These are phyloP conservation scores for Metschnikowia gelsemii DNA, from an alignment of 805 yeast species.

Conservation along the genomic window DNA sequence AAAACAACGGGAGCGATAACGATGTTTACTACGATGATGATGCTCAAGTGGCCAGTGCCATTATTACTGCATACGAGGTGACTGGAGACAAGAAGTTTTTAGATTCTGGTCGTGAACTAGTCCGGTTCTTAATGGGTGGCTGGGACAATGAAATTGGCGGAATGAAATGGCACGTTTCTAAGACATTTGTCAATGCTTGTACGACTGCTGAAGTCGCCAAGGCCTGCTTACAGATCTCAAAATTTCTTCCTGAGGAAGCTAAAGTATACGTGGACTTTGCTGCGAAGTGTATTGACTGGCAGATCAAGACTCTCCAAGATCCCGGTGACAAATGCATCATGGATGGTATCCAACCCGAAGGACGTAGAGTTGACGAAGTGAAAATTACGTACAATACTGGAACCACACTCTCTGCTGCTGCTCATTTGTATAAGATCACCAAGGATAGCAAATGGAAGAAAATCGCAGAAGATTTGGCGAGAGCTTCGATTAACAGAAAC, in stretches of 20 bases:
- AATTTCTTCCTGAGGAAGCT: slow-evolving; percentile 49
- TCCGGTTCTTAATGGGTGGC: slow-evolving; percentile 63
- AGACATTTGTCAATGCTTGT: slow-evolving; percentile 61
- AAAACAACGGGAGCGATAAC: slow-evolving; percentile 53
- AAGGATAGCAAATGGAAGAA: slow-evolving; percentile 83
- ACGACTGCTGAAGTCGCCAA: slow-evolving; percentile 68
- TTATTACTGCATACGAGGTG: slow-evolving; percentile 66
- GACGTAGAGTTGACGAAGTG: slow-evolving; percentile 43
- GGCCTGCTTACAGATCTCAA: slow-evolving; percentile 57
- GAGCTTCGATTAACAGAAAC: slow-evolving; percentile 57
- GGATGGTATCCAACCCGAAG: slow-evolving; percentile 58
- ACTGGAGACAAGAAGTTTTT: slow-evolving; percentile 54
- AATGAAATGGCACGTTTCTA: slow-evolving; percentile 62
- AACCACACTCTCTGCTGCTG: slow-evolving; percentile 56
- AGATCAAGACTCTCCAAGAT: slow-evolving; percentile 51
- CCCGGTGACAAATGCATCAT: slow-evolving; percentile 52
- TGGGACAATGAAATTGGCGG: slow-evolving; percentile 61
- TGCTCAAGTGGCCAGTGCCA: slow-evolving; percentile 68
- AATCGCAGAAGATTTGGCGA: slow-evolving; percentile 49
- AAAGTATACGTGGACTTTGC: slow-evolving; percentile 55
- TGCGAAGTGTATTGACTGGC: slow-evolving; percentile 58
- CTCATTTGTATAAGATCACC: slow-evolving; percentile 92
- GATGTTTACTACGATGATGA: slow-evolving; percentile 75
- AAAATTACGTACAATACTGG: slow-evolving; percentile 73
- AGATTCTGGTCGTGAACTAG: slow-evolving; percentile 56